Base-by-base conservation (phyloP, 139 green algal species). In the Monoraphidium neglectum region DNA sequence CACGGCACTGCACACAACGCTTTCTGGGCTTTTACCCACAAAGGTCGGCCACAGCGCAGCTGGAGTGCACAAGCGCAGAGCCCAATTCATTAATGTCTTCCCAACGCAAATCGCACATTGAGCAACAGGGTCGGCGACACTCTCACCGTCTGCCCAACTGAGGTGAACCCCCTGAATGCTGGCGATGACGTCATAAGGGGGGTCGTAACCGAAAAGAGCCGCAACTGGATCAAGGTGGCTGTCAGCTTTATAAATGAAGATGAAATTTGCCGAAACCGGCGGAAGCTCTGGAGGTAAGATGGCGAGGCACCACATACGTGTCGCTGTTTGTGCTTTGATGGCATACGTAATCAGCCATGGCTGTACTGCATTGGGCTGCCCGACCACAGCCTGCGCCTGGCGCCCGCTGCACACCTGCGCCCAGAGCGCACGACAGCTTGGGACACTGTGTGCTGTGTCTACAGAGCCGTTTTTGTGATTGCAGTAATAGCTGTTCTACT, bases 171-270 rank as follows among this genome's bases (percentile, higher is more conserved):
- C 1, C 66, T 72, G 1, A 26, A 23, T 21, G 26, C 21, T 16
- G 40, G 66, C 37, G n/a, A 38, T 4, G 40, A 72, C 10, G 40
- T 40, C 40, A 60, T 72, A 38, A 38, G 38, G 26, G 66, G 40
- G 10, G 43, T 72, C 10, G 43, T 72, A 5, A 59, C 40, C 21
- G 66, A 72, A 38, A 36, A 37, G 28, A 38, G 38, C 40, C 35
- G 24, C 12, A 15, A 26, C 40, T 72, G 43, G 40, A 72, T 72
- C 66, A 72, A 72, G 66, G 66, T 72, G 38, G 66, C 66, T 26
- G 54, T 72, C 57, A 38, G 57, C 3, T 60, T 60, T 28, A 21
- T 21, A 28, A 56, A 35, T 16, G 38, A 21, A 61, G 66, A 56
- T 60, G 51, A 60, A 60, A 21, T 28, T 28, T 18, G 51, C 51